Conservation (phyloP, 148 eudicot genomes). For the Vaccinium myrtillus region DNA sequence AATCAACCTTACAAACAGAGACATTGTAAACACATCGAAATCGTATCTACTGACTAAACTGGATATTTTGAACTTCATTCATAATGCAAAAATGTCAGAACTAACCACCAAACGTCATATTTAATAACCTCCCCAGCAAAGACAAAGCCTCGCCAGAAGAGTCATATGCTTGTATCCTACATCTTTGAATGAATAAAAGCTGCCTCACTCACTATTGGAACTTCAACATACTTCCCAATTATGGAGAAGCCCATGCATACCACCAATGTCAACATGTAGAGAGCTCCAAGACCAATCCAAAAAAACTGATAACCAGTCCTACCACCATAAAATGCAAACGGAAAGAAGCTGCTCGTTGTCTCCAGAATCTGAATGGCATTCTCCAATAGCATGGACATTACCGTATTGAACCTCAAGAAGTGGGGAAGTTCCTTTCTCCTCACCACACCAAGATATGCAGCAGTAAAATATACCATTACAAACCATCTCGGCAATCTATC, state of each 20-base stretch:
- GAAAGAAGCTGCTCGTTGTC: conserved; percentile 66
- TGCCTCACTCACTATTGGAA: conserved; percentile 73
- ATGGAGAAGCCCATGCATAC: conserved; percentile 67
- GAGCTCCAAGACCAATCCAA: conserved; percentile 63
- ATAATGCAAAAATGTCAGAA: background rate
- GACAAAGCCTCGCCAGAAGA: background rate
- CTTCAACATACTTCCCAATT: conserved; percentile 80
- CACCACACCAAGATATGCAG: conserved; percentile 70
- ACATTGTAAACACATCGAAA: background rate
- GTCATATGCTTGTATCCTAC: background rate
- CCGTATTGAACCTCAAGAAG: conserved; percentile 86
- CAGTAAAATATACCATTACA: conserved; percentile 62
- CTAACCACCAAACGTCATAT: background rate
- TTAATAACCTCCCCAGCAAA: background rate
- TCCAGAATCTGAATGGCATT: conserved; percentile 69
- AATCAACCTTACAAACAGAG: background rate
- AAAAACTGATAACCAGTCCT: conserved; percentile 68
- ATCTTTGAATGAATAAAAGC: conserved; percentile 60
- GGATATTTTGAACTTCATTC: background rate
- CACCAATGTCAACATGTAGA: conserved; percentile 53
- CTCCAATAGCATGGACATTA: conserved; percentile 78
- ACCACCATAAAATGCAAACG: conserved; percentile 69
- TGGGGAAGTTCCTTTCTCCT: conserved; percentile 89
- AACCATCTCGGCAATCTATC: conserved; percentile 73
- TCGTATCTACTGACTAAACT: background rate